Evolutionary conservation across 208 protist genomes (phyloP).

Genomic region (Wallacemonas rigidus): DNA sequence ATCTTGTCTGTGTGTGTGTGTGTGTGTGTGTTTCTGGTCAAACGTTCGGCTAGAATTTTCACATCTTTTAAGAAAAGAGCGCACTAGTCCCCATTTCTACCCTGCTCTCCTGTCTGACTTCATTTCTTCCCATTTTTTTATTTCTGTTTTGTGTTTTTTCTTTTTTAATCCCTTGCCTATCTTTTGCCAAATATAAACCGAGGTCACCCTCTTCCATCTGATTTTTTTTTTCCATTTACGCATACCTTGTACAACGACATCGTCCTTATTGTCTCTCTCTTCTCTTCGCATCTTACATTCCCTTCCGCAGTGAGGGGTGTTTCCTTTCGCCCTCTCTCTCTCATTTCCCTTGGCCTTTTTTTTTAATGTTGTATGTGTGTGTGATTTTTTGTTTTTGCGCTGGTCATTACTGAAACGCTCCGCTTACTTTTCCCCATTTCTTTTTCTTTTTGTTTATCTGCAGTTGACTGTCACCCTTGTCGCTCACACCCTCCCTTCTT

Average conservation of each 20-base stretch:
- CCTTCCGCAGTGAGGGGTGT: background rate
- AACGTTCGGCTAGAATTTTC: no score
- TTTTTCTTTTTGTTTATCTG: background rate
- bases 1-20: no score
- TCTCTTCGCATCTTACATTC: background rate
- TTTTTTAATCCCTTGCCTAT: constrained; percentile 6
- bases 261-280: background rate
- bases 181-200: no score
- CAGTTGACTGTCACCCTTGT: no score
- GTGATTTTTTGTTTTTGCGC: background rate
- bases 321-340: background rate
- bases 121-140: background rate
- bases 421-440: background rate
- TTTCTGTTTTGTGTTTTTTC: background rate
- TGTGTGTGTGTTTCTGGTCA: no score
- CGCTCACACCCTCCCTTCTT: no score
- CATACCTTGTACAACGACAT: background rate
- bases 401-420: background rate
- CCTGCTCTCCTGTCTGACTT: constrained; percentile 1
- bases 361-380: background rate
- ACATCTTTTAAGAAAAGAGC: no score
- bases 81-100: background rate
- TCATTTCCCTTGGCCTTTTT: background rate
- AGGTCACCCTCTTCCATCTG: background rate
- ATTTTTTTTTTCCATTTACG: background rate